Evolutionary conservation across 257 asterid genomes (phyloP).

Genomic region (Parsonsia alboflavescens): DNA sequence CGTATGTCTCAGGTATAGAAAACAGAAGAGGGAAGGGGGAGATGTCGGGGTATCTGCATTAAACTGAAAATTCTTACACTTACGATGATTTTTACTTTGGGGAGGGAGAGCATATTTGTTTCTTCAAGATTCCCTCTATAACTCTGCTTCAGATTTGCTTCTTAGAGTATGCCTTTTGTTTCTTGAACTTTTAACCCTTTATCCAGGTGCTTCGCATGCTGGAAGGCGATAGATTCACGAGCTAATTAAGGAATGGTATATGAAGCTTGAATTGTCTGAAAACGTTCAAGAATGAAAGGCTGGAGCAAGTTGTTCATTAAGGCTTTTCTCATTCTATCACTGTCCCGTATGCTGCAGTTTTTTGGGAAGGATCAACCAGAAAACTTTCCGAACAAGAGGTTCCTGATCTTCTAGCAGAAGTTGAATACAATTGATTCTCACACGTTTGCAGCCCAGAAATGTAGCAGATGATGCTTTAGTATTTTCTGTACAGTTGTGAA

Average conservation of each 20-base stretch:
- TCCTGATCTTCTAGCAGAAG: not conserved
- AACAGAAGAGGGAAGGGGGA: not conserved
- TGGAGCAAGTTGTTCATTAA: not conserved
- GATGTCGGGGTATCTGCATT: not conserved
- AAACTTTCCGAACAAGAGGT: no score
- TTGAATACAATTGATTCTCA: not conserved
- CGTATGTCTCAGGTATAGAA: constrained; percentile 78
- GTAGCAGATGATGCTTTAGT: not conserved
- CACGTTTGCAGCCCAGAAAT: not conserved
- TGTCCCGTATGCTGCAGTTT: not conserved
- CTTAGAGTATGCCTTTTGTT: not conserved
- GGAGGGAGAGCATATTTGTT: not conserved
- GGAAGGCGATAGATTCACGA: constrained; percentile 46
- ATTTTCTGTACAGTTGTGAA: not conserved
- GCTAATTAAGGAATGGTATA: constrained; percentile 12
- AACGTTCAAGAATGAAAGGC: not conserved
- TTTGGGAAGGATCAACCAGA: not conserved
- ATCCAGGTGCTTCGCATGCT: constrained; percentile 58
- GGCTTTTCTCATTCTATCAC: not conserved
- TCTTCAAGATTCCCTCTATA: not conserved
- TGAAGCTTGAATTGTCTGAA: constrained; percentile 6
- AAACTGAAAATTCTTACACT: not conserved
- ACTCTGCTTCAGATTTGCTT: not conserved
- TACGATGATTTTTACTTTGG: not conserved
- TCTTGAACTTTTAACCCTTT: constrained; percentile 1